phyloP scores from a whole-genome alignment of 2,329 filamentous ascomycete species.

The Lasiodiplodia hormozganensis region DNA sequence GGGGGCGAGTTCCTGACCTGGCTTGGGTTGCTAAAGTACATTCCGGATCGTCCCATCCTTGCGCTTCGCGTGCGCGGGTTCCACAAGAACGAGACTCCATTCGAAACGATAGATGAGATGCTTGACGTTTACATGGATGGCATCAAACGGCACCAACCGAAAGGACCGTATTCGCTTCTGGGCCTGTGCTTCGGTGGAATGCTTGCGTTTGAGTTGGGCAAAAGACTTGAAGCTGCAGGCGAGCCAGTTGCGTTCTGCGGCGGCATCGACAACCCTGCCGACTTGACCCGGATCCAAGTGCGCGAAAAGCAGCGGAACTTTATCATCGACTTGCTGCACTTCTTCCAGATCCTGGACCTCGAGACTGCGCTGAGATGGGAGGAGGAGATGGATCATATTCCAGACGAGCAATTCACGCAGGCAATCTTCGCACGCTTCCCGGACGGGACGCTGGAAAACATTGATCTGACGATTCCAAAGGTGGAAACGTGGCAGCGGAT shows the following conservation, averaged over 20 bases:
- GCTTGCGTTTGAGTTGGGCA: constrained; percentile 28
- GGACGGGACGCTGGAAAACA: constrained; percentile 26
- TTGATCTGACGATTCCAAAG: constrained; percentile 27
- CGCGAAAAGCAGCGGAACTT: constrained; percentile 25
- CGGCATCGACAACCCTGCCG: constrained; percentile 29
- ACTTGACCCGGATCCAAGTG: constrained; percentile 20
- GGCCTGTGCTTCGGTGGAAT: constrained; percentile 29
- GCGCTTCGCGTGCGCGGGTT: constrained; percentile 28
- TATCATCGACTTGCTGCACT: constrained; percentile 30
- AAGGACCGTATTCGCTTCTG: constrained; percentile 24
- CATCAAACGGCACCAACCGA: constrained; percentile 25
- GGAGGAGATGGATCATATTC: constrained; percentile 28
- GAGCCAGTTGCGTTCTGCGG: constrained; percentile 20
- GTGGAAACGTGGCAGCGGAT: constrained; percentile 29
- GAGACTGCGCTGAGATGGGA: constrained; percentile 27
- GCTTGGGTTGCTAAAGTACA: constrained; percentile 16
- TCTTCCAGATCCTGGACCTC: constrained; percentile 26
- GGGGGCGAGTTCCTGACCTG: constrained; percentile 29
- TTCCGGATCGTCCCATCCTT: constrained; percentile 18
- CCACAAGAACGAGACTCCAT: constrained; percentile 26
- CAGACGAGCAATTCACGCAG: constrained; percentile 24
- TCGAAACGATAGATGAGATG: constrained; percentile 27
- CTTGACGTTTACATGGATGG: constrained; percentile 24
- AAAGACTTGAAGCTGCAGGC: constrained; percentile 22
- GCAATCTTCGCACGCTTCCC: constrained; percentile 29